Base-by-base conservation (phyloP, 2,329 filamentous ascomycete species). In the Colletotrichum spinosum region DNA sequence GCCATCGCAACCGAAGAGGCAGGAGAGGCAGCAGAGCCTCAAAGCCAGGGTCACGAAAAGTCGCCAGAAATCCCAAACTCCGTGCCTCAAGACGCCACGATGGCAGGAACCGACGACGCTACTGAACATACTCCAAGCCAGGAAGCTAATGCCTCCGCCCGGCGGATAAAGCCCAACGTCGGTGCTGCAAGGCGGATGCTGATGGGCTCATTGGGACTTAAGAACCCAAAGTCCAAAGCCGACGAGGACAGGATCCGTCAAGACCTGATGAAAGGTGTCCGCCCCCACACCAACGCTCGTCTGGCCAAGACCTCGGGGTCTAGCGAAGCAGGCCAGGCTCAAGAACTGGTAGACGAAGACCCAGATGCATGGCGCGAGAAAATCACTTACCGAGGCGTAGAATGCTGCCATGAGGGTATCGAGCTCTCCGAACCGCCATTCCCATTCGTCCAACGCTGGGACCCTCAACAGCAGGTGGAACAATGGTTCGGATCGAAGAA, bases 361-460 rank as follows among this genome's bases (percentile, higher is more conserved):
- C 78, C 84, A 1, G 84, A 91, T 37, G 84, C 86, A 25, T 97
- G 94, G 94, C 87, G 87, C 69, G 80, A 87, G 5, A 93, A 89
- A 69, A 90, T 97, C 65, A 85, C 81, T 10, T 88, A 97, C 67
- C 86, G 87, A 33, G 94, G 93, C 25, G 92, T 97, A 1, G 95
- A 98, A 75, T 97, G 94, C 77, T 88, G 89, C 67, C 84, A 92
- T n/a, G 86, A 92, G 37, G 86, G 84, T 6, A 79, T 93, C 44
- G 80, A 85, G 38, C 81, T 97, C 50, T 91, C 86, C 57, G 86
- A 92, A 39, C 94, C 95, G 0, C 92, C 94, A 0, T 97, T 97
- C 72, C 94, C 94, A 0, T 97, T 97, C 75, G 83, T 92, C 13
- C 94, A 97, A 76, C 87, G 92, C 51, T 97, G 94, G 95, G 93